A percentile compares a stretch with the other conserved stretches of the same genome.
These are phyloP conservation scores for Metarhizium album DNA, from an alignment of 2,329 filamentous ascomycete species.

Conservation along the genomic window DNA sequence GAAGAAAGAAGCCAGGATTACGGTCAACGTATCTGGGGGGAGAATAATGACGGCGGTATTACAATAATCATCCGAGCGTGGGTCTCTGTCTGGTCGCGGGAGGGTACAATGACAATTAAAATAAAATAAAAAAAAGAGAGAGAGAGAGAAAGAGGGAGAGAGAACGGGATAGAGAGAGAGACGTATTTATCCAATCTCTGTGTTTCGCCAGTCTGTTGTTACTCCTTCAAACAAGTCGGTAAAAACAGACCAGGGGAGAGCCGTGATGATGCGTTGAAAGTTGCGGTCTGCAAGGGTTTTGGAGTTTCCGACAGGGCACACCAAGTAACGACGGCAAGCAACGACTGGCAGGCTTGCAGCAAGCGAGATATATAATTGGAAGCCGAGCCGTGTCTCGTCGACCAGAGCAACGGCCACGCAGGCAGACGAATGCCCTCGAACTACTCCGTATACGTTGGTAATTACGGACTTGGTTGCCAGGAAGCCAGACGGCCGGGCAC, in stretches of 20 bases:
- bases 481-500: background rate
- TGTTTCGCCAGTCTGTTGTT: no score
- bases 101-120: no score
- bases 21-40: background rate
- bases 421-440: background rate
- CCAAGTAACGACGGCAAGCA: background rate
- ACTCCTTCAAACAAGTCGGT: no score
- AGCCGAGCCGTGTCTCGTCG: background rate
- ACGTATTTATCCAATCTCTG: background rate
- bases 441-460: no score
- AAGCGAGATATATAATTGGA: background rate
- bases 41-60: background rate
- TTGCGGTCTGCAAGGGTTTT: constrained; percentile 5
- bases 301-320: background rate
- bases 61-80: constrained; percentile 3
- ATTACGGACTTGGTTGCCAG: no score
- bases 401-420: background rate
- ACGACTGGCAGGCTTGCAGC: background rate
- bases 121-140: no score
- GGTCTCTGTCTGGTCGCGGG: no score
- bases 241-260: no score
- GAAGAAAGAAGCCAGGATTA: no score
- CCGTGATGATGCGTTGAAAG: background rate
- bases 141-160: no score
- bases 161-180: no score